Percentiles rank a stretch among this genome's conserved stretches.
Evolutionary conservation across 2,329 filamentous ascomycete species (phyloP).

Genomic region (Aspergillus luchuensis): DNA sequence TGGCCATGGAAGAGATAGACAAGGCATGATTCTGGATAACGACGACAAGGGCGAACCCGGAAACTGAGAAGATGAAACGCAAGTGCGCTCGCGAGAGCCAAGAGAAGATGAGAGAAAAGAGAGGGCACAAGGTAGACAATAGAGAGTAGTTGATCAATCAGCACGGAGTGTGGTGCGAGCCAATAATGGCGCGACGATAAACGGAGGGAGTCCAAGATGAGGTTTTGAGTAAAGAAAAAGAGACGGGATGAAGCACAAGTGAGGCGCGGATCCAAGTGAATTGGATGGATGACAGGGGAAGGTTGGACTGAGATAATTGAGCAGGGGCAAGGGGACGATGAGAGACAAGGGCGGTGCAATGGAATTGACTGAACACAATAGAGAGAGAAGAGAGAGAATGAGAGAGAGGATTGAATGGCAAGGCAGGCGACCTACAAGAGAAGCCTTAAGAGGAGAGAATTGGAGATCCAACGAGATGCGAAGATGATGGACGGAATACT

Average conservation of each 20-base stretch:
- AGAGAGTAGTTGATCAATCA: slow-evolving; percentile 6
- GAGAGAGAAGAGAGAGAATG: slow-evolving; percentile 2
- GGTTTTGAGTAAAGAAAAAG: slow-evolving; percentile 17
- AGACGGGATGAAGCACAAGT: slow-evolving; percentile 9
- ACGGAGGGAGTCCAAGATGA: slow-evolving; percentile 19
- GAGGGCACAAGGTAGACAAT: slow-evolving; percentile 10
- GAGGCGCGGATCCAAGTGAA: slow-evolving; percentile 13
- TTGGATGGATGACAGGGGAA: slow-evolving; percentile 16
- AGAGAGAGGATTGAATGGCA: slow-evolving; percentile 22
- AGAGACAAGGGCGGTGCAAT: slow-evolving; percentile 19
- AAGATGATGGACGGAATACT: slow-evolving; percentile 16
- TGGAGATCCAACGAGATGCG: slow-evolving; percentile 18
- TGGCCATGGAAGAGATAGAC: slow-evolving; percentile 20
- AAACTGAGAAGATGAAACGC: slow-evolving; percentile 22
- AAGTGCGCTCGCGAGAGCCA: slow-evolving; percentile 20
- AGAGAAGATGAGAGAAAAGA: slow-evolving; percentile 16
- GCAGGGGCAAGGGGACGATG: slow-evolving; percentile 22
- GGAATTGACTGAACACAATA: slow-evolving; percentile 22
- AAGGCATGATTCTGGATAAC: slow-evolving; percentile 15
- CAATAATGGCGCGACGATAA: slow-evolving; percentile 24
- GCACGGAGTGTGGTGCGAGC: slow-evolving; percentile 19
- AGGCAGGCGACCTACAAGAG: slow-evolving; percentile 49
- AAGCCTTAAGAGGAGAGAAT: slow-evolving; percentile 35
- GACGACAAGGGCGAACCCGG: slow-evolving; percentile 17
- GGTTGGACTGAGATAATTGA: slow-evolving; percentile 20